Evolutionary conservation across 768 basidiomycete genomes (phyloP), one percentile per base, ranked within the genome.

Genomic region (Collybia nuda): DNA sequence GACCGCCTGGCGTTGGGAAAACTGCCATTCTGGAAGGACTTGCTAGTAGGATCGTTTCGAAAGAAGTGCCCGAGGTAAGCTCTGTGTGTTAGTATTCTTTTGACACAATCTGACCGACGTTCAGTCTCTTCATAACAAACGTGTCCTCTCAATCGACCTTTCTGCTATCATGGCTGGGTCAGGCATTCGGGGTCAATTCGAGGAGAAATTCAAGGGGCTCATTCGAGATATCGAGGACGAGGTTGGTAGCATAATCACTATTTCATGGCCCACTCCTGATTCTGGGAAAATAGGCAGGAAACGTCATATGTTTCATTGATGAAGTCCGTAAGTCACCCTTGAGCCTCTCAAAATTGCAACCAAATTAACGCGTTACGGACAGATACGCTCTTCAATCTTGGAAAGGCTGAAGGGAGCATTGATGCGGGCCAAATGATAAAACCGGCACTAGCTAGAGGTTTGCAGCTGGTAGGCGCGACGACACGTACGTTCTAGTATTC

Each of bases 371-470:
- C 12, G 18, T 15, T 12, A 8, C 15, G 5, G 49, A 9, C 24
- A 88, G 86, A 92, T 55, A 86, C 80, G 0, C 73, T 93, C 2
- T 90, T 93, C 73, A 90, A 93, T 48, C 79, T 96, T 6, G 93
- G 93, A 0, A 95, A 95, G 66, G 79, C 90, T 0, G 93, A 95
- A 69, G 93, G 93, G 19, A 90, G 90, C 55, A 86, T 96, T 52
- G 93, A 95, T 58, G 93, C 90, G 1, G 92, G 92, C 0, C 86
- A 91, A 59, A 93, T 94, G 90, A 93, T 94, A 59, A 95, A 93
- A 61, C 92, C 92, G 24, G 89, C 93, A 0, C 76, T 95, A 1
- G 93, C 93, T 5, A 75, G 92, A 29, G 93, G 93, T 5, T 70
- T 96, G 6, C 88, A 90, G 61, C 82, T 95, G 1, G 90, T 96